phyloP scores from a whole-genome alignment of 2,329 filamentous ascomycete species.

The Magnaporthiopsis rhizophila region DNA sequence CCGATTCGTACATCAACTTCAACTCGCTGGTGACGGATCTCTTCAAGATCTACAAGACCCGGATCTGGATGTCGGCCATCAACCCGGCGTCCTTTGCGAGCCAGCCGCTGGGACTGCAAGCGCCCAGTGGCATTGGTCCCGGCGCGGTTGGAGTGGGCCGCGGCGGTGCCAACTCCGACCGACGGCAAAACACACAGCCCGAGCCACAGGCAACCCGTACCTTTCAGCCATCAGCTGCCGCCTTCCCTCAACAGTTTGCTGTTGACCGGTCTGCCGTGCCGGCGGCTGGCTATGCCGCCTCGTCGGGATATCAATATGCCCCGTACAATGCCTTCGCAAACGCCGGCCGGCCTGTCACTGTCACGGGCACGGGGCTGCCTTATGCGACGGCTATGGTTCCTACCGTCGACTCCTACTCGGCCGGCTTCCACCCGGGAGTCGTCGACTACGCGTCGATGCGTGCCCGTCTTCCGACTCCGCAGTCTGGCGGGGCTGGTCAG shows the following conservation, averaged over 20 bases:
- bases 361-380: slow-evolving; percentile 19
- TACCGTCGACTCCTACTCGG: slow-evolving; percentile 32
- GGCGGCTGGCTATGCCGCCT: slow-evolving; percentile 30
- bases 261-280: slow-evolving; percentile 33
- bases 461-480: slow-evolving; percentile 36
- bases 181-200: slow-evolving; percentile 32
- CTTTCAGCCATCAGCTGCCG: slow-evolving; percentile 7
- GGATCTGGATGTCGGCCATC: slow-evolving; percentile 99
- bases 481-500: slow-evolving; percentile 20
- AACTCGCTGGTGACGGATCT: slow-evolving; percentile 94
- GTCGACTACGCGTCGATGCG: slow-evolving; percentile 40
- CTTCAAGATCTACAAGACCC: slow-evolving; percentile 98
- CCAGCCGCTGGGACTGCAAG: slow-evolving; percentile 63
- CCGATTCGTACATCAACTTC: slow-evolving; percentile 97
- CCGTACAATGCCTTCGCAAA: slow-evolving; percentile 36
- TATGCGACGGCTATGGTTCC: slow-evolving; percentile 33
- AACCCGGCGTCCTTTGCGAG: slow-evolving; percentile 93
- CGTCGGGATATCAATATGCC: slow-evolving; percentile 31
- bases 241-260: slow-evolving; percentile 13
- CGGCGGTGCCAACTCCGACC: slow-evolving; percentile 36
- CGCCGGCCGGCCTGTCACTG: slow-evolving; percentile 27
- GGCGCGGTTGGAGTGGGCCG: slow-evolving; percentile 55
- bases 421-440: slow-evolving; percentile 29
- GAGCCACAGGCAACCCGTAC: slow-evolving; percentile 9
- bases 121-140: slow-evolving; percentile 58